phyloP scores from a whole-genome alignment of 768 basidiomycete species.

The Amanita subjunquillea region DNA sequence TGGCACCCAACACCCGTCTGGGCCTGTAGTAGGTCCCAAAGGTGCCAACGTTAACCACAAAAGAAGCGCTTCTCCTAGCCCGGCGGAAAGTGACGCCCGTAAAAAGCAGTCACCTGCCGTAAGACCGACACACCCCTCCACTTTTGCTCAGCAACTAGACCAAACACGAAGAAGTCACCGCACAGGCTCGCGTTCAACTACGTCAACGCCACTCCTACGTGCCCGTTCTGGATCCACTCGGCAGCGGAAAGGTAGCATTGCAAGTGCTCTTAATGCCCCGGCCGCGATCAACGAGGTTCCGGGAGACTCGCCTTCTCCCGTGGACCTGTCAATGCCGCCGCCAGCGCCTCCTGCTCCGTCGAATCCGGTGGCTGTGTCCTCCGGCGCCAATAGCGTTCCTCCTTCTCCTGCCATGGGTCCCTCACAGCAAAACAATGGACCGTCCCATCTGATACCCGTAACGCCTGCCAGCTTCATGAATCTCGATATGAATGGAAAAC shows the following conservation, averaged over 20 bases:
- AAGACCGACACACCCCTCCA: conserved; percentile 17
- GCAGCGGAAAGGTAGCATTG: conserved; percentile 29
- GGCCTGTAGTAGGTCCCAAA: background rate
- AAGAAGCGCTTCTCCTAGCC: conserved; percentile 46
- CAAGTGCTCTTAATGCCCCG: conserved; percentile 8
- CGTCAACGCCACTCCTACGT: conserved; percentile 47
- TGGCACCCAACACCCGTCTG: background rate
- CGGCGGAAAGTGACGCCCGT: conserved; percentile 38
- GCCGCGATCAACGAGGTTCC: conserved; percentile 15
- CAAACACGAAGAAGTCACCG: conserved; percentile 14
- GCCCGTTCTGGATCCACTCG: conserved; percentile 22
- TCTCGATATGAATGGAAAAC: conserved; percentile 30
- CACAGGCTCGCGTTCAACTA: conserved; percentile 41
- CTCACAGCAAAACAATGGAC: background rate
- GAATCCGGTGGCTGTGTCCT: background rate
- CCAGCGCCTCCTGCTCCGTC: conserved; percentile 39
- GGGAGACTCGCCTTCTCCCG: conserved; percentile 72
- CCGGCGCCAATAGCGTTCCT: background rate
- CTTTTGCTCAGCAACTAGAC: conserved; percentile 9
- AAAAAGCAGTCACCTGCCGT: conserved; percentile 48
- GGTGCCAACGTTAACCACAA: conserved; percentile 27
- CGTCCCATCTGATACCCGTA: conserved; percentile 52
- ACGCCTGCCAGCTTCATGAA: conserved; percentile 94
- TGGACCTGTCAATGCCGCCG: conserved; percentile 84
- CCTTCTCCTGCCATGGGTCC: background rate